Conservation (phyloP, 192 early-diverging fungal genomes). For the Entomortierella parvispora region DNA sequence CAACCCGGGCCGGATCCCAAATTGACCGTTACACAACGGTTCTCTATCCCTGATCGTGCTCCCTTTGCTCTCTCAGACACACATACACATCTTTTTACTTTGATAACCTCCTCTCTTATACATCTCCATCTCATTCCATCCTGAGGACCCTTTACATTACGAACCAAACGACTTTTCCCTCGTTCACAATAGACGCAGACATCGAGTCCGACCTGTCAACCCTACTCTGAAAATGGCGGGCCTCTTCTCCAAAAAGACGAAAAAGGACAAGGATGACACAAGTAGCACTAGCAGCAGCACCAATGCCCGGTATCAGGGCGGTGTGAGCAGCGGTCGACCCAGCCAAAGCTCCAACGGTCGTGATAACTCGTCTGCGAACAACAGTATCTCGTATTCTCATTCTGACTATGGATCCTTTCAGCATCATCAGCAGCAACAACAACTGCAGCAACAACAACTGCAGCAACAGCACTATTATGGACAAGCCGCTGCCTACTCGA, state of each 20-base stretch:
- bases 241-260: conserved; percentile 49
- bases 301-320: conserved; percentile 11
- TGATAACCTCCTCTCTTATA: too few species aligned
- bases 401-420: conserved; percentile 13
- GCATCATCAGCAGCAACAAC: conserved; percentile 2
- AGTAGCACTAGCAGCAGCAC: conserved; percentile 8
- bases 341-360: conserved; percentile 5
- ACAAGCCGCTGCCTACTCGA: conserved; percentile 2
- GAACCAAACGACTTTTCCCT: too few species aligned
- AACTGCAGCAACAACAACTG: conserved; percentile 20
- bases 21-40: too few species aligned
- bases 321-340: conserved; percentile 10
- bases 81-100: too few species aligned
- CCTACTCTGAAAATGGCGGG: conserved; percentile 40
- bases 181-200: too few species aligned
- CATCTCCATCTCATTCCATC: too few species aligned
- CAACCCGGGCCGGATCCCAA: too few species aligned
- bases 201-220: too few species aligned
- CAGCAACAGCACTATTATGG: background rate
- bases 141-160: too few species aligned
- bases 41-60: too few species aligned
- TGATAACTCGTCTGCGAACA: conserved; percentile 24
- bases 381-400: conserved; percentile 9
- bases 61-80: too few species aligned
- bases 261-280: conserved; percentile 27